Percentiles rank a stretch among this genome's conserved stretches.
phyloP scores from a whole-genome alignment of 2,329 filamentous ascomycete species.

The Nigrograna mackinnonii region DNA sequence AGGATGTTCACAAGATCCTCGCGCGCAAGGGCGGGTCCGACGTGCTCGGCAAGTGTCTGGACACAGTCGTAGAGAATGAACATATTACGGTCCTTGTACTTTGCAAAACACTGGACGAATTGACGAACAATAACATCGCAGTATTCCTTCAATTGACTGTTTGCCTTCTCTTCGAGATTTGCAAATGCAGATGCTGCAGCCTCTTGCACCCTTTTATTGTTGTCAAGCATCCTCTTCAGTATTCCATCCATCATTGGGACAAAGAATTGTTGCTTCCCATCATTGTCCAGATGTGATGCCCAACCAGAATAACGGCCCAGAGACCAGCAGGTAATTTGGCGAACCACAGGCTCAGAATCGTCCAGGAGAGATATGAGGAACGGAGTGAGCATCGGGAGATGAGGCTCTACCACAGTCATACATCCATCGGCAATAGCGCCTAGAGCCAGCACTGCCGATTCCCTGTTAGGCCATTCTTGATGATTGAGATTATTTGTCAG shows the following conservation, averaged over 20 bases:
- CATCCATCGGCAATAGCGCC: slow-evolving; percentile 96
- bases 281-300: slow-evolving; percentile 76
- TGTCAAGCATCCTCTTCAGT: slow-evolving; percentile 90
- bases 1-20: slow-evolving; percentile 80
- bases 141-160: slow-evolving; percentile 79
- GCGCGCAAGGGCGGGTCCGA: slow-evolving; percentile 79
- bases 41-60: slow-evolving; percentile 91
- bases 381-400: slow-evolving; percentile 86
- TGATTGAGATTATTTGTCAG: slow-evolving; percentile 88
- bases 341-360: slow-evolving; percentile 85
- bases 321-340: slow-evolving; percentile 98
- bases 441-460: slow-evolving; percentile 91
- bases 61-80: slow-evolving; percentile 99
- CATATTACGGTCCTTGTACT: slow-evolving; percentile 99
- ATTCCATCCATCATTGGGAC: slow-evolving; percentile 98
- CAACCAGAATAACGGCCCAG: slow-evolving; percentile 90
- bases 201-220: slow-evolving; percentile 97
- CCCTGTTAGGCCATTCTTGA: slow-evolving; percentile 85
- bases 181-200: slow-evolving; percentile 95
- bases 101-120: slow-evolving; percentile 87
- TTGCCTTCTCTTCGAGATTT: slow-evolving; percentile 91
- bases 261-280: slow-evolving; percentile 77
- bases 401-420: slow-evolving; percentile 84
- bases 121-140: slow-evolving; percentile 88
- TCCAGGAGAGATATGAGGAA: slow-evolving; percentile 86